These are phyloP conservation scores for Populus tomentosa DNA, from an alignment of 441 rosid species.

Conservation along the genomic window DNA sequence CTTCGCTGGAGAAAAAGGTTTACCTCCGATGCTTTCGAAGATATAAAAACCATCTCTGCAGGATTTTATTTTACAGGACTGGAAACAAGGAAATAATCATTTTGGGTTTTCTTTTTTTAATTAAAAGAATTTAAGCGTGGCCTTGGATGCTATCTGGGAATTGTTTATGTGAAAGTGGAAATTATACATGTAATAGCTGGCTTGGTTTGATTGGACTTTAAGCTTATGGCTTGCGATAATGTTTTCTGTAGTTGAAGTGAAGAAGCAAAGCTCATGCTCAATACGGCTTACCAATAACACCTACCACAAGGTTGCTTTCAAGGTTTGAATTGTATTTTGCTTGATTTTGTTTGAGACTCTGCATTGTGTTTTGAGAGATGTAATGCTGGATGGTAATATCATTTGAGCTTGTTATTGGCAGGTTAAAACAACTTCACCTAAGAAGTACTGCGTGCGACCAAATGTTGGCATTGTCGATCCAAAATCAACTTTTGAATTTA, in stretches of 20 bases:
- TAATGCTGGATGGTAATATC: conserved; percentile 4
- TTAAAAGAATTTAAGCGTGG: background rate
- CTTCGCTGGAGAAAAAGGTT: conserved; percentile 1
- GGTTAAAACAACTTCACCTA: conserved; percentile 88
- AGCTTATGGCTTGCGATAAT: conserved; percentile 3
- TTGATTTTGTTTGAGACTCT: background rate
- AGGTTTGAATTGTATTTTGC: conserved; percentile 38
- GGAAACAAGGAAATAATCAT: background rate
- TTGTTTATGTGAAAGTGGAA: background rate
- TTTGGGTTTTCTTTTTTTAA: background rate
- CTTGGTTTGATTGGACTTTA: background rate
- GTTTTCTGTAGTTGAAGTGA: conserved; percentile 54
- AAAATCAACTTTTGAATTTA: conserved; percentile 54
- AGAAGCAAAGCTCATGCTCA: conserved; percentile 75
- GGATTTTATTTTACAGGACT: background rate
- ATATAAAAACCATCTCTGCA: background rate
- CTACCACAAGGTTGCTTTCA: conserved; percentile 65
- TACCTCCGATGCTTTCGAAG: background rate
- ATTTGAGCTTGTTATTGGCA: conserved; percentile 28
- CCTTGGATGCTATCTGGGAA: background rate
- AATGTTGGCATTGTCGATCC: conserved; percentile 68
- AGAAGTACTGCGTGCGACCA: conserved; percentile 81
- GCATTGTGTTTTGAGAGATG: background rate
- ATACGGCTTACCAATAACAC: conserved; percentile 56
- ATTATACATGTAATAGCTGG: background rate